These are phyloP conservation scores for Xylaria acuta DNA, from an alignment of 495 filamentous ascomycete genomes.

Conservation along the genomic window DNA sequence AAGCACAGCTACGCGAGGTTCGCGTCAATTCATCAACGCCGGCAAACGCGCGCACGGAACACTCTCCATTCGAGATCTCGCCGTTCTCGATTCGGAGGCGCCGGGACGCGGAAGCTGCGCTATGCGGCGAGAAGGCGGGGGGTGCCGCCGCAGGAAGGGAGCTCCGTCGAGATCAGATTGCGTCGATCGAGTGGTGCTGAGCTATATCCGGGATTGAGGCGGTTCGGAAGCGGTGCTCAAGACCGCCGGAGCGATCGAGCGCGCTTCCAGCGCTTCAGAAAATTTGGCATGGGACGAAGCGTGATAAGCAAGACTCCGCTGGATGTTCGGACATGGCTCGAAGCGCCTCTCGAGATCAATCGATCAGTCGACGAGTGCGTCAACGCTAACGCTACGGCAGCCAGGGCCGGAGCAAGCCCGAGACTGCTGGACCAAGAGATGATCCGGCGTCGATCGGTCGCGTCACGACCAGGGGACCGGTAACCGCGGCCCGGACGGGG, in stretches of 20 bases:
- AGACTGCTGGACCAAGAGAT: conserved; percentile 16
- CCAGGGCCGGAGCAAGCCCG: conserved; percentile 22
- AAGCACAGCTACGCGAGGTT: conserved; percentile 17
- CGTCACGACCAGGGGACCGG: conserved; percentile 20
- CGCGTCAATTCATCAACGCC: conserved; percentile 24
- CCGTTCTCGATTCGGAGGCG: conserved; percentile 19
- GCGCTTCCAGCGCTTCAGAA: conserved; percentile 3
- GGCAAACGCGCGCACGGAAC: conserved; percentile 10
- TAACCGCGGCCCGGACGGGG: conserved; percentile 20
- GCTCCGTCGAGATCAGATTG: conserved; percentile 26
- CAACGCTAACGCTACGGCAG: conserved; percentile 9
- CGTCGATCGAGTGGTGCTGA: conserved; percentile 25
- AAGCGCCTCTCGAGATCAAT: conserved; percentile 26
- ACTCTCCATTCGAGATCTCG: conserved; percentile 11
- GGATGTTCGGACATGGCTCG: conserved; percentile 19
- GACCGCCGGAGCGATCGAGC: conserved; percentile 25
- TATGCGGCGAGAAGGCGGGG: conserved; percentile 19
- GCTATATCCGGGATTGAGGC: conserved; percentile 12
- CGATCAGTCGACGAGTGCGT: conserved; percentile 23
- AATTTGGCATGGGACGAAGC: conserved; percentile 7
- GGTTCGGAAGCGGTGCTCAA: conserved; percentile 16
- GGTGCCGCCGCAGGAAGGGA: conserved; percentile 26
- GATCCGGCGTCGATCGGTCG: conserved; percentile 11
- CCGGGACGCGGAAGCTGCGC: conserved; percentile 13
- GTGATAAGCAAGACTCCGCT: not conserved